Conservation (phyloP, 2,329 filamentous ascomycete species). For the Diaporthe sp. region DNA sequence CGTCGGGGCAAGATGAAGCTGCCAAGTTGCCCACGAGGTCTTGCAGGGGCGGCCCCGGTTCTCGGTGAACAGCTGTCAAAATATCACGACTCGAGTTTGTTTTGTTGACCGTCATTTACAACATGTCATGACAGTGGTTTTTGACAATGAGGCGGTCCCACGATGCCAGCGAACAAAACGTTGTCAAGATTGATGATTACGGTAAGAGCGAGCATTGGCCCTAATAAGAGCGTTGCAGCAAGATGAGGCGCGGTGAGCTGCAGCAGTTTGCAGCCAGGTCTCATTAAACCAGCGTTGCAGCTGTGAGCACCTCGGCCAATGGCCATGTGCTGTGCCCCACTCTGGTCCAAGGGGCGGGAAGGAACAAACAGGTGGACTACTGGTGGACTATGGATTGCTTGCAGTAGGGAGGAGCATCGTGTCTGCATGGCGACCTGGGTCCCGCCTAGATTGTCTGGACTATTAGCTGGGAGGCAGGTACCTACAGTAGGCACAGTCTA, state of each 20-base stretch:
- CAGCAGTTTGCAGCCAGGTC: slow-evolving; percentile 1
- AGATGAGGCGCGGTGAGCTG: neutral
- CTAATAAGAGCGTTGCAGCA: neutral
- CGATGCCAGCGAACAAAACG: neutral
- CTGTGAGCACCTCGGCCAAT: neutral
- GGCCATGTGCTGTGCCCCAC: slow-evolving; percentile 18
- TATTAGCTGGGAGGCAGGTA: no score
- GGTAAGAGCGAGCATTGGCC: neutral
- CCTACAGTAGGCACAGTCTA: neutral
- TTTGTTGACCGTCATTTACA: neutral
- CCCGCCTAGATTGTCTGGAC: no score
- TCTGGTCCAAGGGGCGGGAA: neutral
- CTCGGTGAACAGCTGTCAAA: slow-evolving; percentile 11
- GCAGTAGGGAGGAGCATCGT: slow-evolving; percentile 1
- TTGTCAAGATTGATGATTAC: neutral
- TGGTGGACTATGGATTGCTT: slow-evolving; percentile 9
- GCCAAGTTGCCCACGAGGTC: slow-evolving; percentile 13
- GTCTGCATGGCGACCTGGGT: neutral
- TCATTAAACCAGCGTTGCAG: slow-evolving; percentile 23
- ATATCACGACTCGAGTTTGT: slow-evolving; percentile 22
- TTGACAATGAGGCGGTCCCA: neutral
- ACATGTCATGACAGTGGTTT: neutral
- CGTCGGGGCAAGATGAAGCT: slow-evolving; percentile 1
- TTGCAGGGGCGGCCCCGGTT: slow-evolving; percentile 7
- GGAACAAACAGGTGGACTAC: neutral